Base-by-base conservation (phyloP, 1,139 yeast genomes). In the Hyphopichia pseudoburtonii region DNA sequence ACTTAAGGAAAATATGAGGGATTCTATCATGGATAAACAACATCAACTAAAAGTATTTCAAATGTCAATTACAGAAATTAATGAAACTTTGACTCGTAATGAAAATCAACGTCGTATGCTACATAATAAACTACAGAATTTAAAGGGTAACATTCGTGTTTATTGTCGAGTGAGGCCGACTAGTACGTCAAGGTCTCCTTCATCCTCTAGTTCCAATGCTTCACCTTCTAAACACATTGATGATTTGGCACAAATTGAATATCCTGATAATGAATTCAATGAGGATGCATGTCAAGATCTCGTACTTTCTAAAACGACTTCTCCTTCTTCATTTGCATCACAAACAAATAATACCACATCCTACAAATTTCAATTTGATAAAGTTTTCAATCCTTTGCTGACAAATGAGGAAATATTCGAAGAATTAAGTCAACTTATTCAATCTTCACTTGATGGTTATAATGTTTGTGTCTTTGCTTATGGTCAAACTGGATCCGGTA, bases 401-500 rank as follows among this genome's bases (percentile, higher is more conserved):
- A 53, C 73, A 1, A 92, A 92, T 55, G 52, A 52, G 2, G 81
- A 76, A 21, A 77, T 94, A 0, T 92, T 89, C 60, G 84, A 79
- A 29, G 98, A 92, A 51, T 77, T 90, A 1, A 82, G 95, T 1
- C 96, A 90, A 56, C 62, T 90, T 22, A 83, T 92, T 2, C 97
- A 89, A 57, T 85, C 95, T 38, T 86, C 95, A 0, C 60, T 92
- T 22, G 96, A 92, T 63, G 98, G 98, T 0, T 82, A 72, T 54
- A 89, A 89, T 51, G 96, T 88, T 3, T 89, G 97, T 57, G 89
- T 92, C 2, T 89, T 92, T 66, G 96, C 98, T 0, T 92, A 92
- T 60, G 98, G 98, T 0, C 98, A 92, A 62, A 92, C 98, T 0
- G 97, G 98, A 0, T 89, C 97, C 0, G 98, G 98, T 3, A 92